A percentile compares a stretch with the other conserved stretches of the same genome.
phyloP scores from a whole-genome alignment of 495 filamentous ascomycete species.

The Bryoglossum gracile region DNA sequence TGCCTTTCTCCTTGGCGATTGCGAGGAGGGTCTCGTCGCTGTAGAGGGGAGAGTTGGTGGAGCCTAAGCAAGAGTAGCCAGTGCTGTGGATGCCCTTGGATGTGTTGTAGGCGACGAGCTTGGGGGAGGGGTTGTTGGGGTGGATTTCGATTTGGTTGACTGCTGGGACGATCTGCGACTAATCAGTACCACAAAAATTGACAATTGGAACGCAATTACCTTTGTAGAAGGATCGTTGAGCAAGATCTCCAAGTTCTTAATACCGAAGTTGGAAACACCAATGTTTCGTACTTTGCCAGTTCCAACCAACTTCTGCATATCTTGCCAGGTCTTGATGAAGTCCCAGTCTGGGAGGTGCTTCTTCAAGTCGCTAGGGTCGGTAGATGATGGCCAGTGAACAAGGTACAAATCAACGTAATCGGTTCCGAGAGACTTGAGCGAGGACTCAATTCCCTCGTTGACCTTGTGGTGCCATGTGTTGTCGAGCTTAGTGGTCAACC shows the following conservation, averaged over 20 bases:
- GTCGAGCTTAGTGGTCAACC: conserved; percentile 80
- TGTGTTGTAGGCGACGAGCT: conserved; percentile 67
- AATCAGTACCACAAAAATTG: not conserved
- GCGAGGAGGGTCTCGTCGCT: conserved; percentile 60
- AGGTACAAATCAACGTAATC: conserved; percentile 80
- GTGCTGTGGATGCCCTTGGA: conserved; percentile 68
- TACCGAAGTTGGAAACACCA: conserved; percentile 78
- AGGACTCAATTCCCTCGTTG: conserved; percentile 60
- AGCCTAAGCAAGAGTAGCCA: conserved; percentile 69
- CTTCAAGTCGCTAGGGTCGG: conserved; percentile 57
- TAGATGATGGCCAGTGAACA: conserved; percentile 60
- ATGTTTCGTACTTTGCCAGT: conserved; percentile 68
- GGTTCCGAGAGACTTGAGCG: conserved; percentile 59
- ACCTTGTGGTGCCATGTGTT: conserved; percentile 65
- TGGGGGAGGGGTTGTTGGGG: conserved; percentile 39
- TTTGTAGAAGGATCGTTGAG: conserved; percentile 33
- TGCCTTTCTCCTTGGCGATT: conserved; percentile 60
- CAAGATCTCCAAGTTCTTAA: conserved; percentile 63
- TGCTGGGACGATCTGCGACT: conserved; percentile 61
- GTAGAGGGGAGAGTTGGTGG: conserved; percentile 67
- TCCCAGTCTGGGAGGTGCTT: conserved; percentile 59
- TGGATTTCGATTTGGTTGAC: conserved; percentile 94
- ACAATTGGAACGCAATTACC: conserved; percentile 1
- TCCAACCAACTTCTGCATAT: conserved; percentile 63
- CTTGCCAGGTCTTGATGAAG: conserved; percentile 70